Evolutionary conservation across 164 flowering plant species (phyloP).

Genomic region (Aristolochia contorta): DNA sequence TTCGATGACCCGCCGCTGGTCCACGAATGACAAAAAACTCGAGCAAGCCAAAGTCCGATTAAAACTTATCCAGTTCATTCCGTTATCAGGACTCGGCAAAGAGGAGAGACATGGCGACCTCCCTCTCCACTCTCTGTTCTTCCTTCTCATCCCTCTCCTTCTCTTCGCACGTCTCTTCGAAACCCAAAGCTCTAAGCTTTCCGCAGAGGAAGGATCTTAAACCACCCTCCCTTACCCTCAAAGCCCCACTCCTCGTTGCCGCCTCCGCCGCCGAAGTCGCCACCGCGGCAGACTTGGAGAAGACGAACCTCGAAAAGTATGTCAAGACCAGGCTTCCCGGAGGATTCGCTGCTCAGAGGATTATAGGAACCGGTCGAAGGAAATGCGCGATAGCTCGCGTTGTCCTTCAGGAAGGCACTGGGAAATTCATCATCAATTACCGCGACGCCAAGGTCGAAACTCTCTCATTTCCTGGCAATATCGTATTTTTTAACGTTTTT

Average conservation of each 20-base stretch:
- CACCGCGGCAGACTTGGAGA: constrained; percentile 19
- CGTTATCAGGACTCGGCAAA: too few relatives aligned
- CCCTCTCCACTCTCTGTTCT: constrained; percentile 57
- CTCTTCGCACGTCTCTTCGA: constrained; percentile 43
- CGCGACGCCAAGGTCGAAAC: constrained; percentile 70
- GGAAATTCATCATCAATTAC: constrained; percentile 70
- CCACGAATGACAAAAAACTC: too few relatives aligned
- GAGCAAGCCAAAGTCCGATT: too few relatives aligned
- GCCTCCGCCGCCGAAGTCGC: constrained; percentile 26
- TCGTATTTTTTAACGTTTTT: not conserved
- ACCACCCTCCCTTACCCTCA: constrained; percentile 6
- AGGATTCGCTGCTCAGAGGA: constrained; percentile 80
- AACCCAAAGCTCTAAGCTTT: constrained; percentile 31
- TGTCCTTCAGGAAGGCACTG: constrained; percentile 86
- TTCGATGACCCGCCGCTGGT: too few relatives aligned
- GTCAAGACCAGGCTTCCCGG: constrained; percentile 89
- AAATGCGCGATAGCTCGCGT: constrained; percentile 91
- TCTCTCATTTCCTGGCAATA: not conserved
- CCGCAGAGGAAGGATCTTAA: constrained; percentile 13
- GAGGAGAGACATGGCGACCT: constrained; percentile 15
- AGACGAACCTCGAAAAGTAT: constrained; percentile 34
- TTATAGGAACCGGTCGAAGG: constrained; percentile 77
- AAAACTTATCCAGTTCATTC: too few relatives aligned
- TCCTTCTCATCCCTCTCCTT: constrained; percentile 63
- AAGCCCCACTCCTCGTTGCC: constrained; percentile 13